Percentiles rank a stretch among this genome's conserved stretches.
phyloP scores from a whole-genome alignment of 352 stramenopile species.

The Plasmopara halstedii region DNA sequence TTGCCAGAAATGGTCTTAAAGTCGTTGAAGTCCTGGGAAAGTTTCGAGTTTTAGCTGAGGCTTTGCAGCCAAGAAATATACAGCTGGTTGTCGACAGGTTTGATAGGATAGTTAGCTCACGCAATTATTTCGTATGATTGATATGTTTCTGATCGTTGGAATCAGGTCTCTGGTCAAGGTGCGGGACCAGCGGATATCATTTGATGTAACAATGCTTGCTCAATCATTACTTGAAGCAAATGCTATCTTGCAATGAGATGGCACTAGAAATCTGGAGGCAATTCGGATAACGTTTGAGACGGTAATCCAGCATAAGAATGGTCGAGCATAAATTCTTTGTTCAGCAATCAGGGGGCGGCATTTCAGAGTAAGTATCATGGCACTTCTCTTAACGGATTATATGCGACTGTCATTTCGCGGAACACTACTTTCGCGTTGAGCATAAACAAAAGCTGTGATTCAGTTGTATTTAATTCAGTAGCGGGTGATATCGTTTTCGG shows the following conservation, averaged over 20 bases:
- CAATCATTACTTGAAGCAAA: constrained; percentile 48
- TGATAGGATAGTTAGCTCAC: neutral
- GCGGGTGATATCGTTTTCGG: too few relatives aligned
- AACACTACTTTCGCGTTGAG: too few relatives aligned
- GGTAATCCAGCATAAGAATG: too few relatives aligned
- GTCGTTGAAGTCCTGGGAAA: constrained; percentile 46
- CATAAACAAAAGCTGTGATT: too few relatives aligned
- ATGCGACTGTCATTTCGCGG: too few relatives aligned
- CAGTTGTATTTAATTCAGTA: too few relatives aligned
- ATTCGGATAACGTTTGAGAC: too few relatives aligned
- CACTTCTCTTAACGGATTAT: too few relatives aligned
- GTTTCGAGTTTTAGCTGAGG: constrained; percentile 28
- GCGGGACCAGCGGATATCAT: constrained; percentile 21
- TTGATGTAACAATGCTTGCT: constrained; percentile 31
- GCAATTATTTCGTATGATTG: neutral
- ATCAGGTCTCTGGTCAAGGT: constrained; percentile 30
- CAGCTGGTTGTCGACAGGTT: constrained; percentile 31
- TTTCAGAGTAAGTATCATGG: too few relatives aligned
- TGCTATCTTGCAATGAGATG: constrained; percentile 7
- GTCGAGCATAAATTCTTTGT: too few relatives aligned
- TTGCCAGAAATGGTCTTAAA: constrained; percentile 52
- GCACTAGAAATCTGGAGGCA: constrained; percentile 1
- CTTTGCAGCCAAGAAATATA: constrained; percentile 14
- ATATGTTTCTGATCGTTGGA: neutral
- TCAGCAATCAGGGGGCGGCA: too few relatives aligned